Evolutionary conservation across 768 basidiomycete genomes (phyloP).

Genomic region (Lactifluus piperatus): DNA sequence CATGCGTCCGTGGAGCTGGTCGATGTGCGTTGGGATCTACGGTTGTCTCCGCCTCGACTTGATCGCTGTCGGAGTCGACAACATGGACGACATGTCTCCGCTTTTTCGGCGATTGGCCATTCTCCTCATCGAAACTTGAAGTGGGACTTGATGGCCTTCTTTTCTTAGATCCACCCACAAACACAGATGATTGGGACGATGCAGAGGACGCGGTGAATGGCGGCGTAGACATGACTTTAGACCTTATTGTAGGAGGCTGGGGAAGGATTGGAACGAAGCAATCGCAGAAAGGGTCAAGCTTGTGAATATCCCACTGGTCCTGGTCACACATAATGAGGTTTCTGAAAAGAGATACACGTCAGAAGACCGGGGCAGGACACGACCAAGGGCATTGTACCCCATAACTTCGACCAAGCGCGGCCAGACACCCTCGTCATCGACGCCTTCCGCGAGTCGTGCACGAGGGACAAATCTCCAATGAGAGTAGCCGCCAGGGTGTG

Average conservation of each 20-base stretch:
- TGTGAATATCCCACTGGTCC: slow-evolving; percentile 84
- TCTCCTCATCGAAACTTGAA: slow-evolving; percentile 12
- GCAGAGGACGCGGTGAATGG: slow-evolving; percentile 11
- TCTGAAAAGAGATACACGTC: slow-evolving; percentile 26
- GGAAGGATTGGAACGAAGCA: slow-evolving; percentile 41
- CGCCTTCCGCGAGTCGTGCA: slow-evolving; percentile 48
- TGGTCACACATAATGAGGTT: slow-evolving; percentile 45
- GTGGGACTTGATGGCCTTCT: slow-evolving; percentile 14
- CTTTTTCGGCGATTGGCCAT: slow-evolving; percentile 6
- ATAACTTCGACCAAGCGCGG: slow-evolving; percentile 58
- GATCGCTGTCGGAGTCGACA: slow-evolving; percentile 28
- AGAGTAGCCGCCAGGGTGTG: slow-evolving; percentile 36
- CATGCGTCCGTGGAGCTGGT: slow-evolving; percentile 5
- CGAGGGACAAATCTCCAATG: slow-evolving; percentile 75
- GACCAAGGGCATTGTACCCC: slow-evolving; percentile 43
- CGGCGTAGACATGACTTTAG: slow-evolving; percentile 14
- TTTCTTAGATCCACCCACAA: not conserved
- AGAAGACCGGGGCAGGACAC: not conserved
- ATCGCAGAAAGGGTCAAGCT: slow-evolving; percentile 66
- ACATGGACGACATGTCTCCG: slow-evolving; percentile 15
- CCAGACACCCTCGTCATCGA: slow-evolving; percentile 60
- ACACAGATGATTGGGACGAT: slow-evolving; percentile 11
- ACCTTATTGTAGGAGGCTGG: slow-evolving; percentile 23
- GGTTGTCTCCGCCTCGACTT: slow-evolving; percentile 42
- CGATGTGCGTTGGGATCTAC: slow-evolving; percentile 25